Conservation (phyloP, 2,329 filamentous ascomycete genomes). For the Monilinia fructigena region DNA sequence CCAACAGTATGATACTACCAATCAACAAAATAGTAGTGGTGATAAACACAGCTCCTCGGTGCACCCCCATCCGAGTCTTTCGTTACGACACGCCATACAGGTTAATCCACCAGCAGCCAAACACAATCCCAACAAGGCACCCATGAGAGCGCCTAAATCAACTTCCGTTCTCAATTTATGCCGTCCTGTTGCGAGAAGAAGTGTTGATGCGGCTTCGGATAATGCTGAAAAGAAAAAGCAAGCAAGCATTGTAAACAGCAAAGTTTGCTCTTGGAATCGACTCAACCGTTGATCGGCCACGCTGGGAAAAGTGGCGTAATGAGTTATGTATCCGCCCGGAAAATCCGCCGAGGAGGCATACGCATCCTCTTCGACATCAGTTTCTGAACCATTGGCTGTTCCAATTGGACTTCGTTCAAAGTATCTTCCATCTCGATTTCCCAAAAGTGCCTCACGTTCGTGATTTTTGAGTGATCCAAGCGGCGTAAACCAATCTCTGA, state of each 20-base stretch:
- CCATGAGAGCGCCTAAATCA: conserved; percentile 68
- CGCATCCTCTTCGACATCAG: conserved; percentile 50
- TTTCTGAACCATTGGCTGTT: conserved; percentile 39
- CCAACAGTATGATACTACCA: conserved; percentile 52
- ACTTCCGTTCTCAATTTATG: conserved; percentile 69
- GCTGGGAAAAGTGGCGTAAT: conserved; percentile 54
- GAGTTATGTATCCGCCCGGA: conserved; percentile 52
- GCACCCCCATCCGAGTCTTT: conserved; percentile 46
- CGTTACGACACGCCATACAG: conserved; percentile 54
- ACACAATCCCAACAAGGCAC: conserved; percentile 64
- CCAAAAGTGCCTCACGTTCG: conserved; percentile 35
- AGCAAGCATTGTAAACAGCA: conserved; percentile 53
- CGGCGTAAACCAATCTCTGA: conserved; percentile 51
- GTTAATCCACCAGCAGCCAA: conserved; percentile 62
- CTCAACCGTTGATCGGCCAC: conserved; percentile 51
- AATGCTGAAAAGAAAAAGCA: conserved; percentile 60
- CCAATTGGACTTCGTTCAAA: conserved; percentile 29
- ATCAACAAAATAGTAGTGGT: conserved; percentile 49
- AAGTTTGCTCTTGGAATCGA: conserved; percentile 53
- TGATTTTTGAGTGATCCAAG: conserved; percentile 28
- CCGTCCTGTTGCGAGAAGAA: conserved; percentile 66
- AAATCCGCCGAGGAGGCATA: conserved; percentile 52
- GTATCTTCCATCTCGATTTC: conserved; percentile 30
- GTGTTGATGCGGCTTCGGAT: conserved; percentile 62
- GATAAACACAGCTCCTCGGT: conserved; percentile 46